Conservation (phyloP, 805 yeast species). For the Cyberlindnera mrakii region DNA sequence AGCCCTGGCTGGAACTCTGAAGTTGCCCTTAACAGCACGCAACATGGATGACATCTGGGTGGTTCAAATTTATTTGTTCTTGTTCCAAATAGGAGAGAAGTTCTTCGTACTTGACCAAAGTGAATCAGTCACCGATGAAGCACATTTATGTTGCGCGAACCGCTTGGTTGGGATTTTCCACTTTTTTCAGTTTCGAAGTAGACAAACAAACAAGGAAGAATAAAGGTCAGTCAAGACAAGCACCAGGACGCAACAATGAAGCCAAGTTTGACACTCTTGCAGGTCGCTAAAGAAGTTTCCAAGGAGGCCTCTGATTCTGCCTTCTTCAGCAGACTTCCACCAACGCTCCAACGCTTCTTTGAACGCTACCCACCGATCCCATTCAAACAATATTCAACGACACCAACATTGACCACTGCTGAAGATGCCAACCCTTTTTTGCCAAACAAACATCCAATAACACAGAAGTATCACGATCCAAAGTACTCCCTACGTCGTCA, state of each 20-base stretch:
- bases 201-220: neutral
- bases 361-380: constrained; percentile 81
- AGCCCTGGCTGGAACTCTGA: constrained; percentile 1
- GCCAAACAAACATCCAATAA: constrained; percentile 78
- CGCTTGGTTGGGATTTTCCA: neutral
- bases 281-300: constrained; percentile 2
- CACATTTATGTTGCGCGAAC: neutral
- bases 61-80: neutral
- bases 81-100: neutral
- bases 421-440: constrained; percentile 80
- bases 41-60: neutral
- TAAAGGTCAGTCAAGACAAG: neutral
- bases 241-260: constrained; percentile 19
- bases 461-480: constrained; percentile 73
- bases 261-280: constrained; percentile 14
- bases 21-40: neutral
- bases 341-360: constrained; percentile 65
- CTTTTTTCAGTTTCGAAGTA: neutral
- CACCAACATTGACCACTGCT: constrained; percentile 61
- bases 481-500: constrained; percentile 76
- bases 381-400: constrained; percentile 55
- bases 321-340: constrained; percentile 58
- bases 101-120: neutral
- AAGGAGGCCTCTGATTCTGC: constrained; percentile 33
- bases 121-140: neutral